Evolutionary conservation across 257 asterid species (phyloP).

Genomic region (Parsonsia alboflavescens): DNA sequence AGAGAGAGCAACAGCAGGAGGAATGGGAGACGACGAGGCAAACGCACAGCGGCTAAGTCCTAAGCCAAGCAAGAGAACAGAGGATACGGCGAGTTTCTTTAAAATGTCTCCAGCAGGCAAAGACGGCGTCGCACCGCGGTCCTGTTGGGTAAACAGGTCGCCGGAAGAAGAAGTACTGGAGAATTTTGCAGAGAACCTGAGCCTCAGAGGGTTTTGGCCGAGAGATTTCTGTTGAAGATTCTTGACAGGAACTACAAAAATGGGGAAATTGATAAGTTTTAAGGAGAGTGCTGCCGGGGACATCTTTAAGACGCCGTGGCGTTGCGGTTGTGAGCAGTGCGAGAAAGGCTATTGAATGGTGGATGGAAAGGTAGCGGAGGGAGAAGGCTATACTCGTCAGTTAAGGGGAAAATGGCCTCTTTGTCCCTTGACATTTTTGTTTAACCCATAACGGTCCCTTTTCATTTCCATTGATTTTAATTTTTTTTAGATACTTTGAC

Average conservation of each 20-base stretch:
- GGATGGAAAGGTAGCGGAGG: too few species aligned
- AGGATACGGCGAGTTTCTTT: slow-evolving; percentile 21
- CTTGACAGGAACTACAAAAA: background rate
- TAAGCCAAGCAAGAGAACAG: slow-evolving; percentile 18
- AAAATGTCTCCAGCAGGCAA: slow-evolving; percentile 9
- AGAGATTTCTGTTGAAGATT: background rate
- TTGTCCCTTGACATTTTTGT: too few species aligned
- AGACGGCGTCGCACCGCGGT: background rate
- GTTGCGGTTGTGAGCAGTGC: too few species aligned
- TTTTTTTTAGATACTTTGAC: too few species aligned
- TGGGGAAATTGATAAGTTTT: background rate
- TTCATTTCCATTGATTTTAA: too few species aligned
- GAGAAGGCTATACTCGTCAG: too few species aligned
- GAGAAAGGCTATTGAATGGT: too few species aligned
- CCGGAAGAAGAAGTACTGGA: slow-evolving; percentile 2
- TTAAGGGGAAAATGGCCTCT: too few species aligned
- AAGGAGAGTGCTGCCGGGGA: background rate
- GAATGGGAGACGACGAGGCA: slow-evolving; percentile 3
- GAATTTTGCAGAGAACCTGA: slow-evolving; percentile 1
- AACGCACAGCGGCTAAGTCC: slow-evolving; percentile 10
- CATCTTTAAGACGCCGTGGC: too few species aligned
- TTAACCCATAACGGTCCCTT: too few species aligned
- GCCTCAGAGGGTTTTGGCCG: background rate
- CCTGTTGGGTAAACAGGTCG: background rate
- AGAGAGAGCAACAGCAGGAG: background rate